Conservation (phyloP, 2,329 filamentous ascomycete species). For the Neoarthrinium moseri region DNA sequence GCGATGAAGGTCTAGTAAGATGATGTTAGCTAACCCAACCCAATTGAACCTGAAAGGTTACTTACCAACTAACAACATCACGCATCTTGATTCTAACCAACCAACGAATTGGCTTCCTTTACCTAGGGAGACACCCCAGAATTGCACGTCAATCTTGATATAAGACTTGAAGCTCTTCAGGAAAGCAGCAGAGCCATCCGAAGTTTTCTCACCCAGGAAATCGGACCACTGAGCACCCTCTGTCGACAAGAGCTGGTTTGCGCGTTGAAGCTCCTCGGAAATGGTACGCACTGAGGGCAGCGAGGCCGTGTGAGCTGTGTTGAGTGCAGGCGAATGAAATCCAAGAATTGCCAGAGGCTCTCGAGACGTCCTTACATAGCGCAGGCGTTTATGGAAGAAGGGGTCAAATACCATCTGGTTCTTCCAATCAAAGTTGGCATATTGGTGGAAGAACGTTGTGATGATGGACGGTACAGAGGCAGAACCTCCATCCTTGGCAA, state of each 20-base stretch:
- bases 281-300: constrained; percentile 50
- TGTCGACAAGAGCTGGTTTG: constrained; percentile 36
- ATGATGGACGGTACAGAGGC: constrained; percentile 52
- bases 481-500: constrained; percentile 33
- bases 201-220: constrained; percentile 31
- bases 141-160: constrained; percentile 61
- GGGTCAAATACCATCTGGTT: constrained; percentile 56
- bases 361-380: constrained; percentile 52
- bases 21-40: neutral
- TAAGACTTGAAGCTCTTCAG: constrained; percentile 52
- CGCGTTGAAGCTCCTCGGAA: constrained; percentile 48
- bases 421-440: constrained; percentile 60
- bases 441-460: constrained; percentile 61
- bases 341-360: constrained; percentile 65
- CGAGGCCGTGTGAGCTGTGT: constrained; percentile 56
- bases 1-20: constrained; percentile 49
- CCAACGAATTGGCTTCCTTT: constrained; percentile 57
- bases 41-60: no score
- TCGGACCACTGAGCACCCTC: constrained; percentile 38
- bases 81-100: constrained; percentile 63
- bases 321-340: constrained; percentile 60
- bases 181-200: constrained; percentile 43
- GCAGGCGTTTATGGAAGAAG: constrained; percentile 51
- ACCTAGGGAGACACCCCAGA: constrained; percentile 59
- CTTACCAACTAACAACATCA: constrained; percentile 57